Evolutionary conservation across 768 basidiomycete species (phyloP).

Genomic region (Boletus rubescentipes): DNA sequence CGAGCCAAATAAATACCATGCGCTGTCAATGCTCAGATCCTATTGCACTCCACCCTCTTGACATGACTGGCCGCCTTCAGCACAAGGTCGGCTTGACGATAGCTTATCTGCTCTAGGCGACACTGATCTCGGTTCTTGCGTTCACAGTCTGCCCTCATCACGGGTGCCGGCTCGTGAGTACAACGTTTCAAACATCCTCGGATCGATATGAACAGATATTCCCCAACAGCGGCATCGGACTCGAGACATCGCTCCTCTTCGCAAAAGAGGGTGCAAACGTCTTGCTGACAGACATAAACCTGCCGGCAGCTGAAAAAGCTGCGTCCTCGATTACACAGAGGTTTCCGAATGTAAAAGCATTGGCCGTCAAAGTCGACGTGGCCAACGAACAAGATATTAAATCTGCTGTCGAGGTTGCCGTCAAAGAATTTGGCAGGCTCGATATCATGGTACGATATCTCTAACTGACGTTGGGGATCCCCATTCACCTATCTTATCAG

Average conservation of each 20-base stretch:
- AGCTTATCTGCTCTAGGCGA: neutral
- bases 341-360: conserved; percentile 66
- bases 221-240: conserved; percentile 80
- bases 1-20: conserved; percentile 4
- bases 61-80: conserved; percentile 67
- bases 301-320: conserved; percentile 66
- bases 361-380: conserved; percentile 82
- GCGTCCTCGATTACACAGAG: conserved; percentile 60
- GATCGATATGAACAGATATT: conserved; percentile 9
- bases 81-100: conserved; percentile 49
- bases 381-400: conserved; percentile 86
- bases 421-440: conserved; percentile 86
- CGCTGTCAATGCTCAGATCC: neutral
- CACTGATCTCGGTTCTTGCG: conserved; percentile 14
- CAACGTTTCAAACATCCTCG: neutral
- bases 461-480: neutral
- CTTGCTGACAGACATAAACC: conserved; percentile 85
- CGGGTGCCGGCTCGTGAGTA: conserved; percentile 85
- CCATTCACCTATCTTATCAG: conserved; percentile 38
- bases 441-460: conserved; percentile 79
- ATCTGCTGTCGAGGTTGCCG: conserved; percentile 73
- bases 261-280: conserved; percentile 94
- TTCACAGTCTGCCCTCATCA: conserved; percentile 70
- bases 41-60: conserved; percentile 4
- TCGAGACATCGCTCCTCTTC: conserved; percentile 94